Evolutionary conservation across 169 alveolate species (phyloP), one percentile per base, ranked within the genome.

Genomic region (Theileria luwenshuni): DNA sequence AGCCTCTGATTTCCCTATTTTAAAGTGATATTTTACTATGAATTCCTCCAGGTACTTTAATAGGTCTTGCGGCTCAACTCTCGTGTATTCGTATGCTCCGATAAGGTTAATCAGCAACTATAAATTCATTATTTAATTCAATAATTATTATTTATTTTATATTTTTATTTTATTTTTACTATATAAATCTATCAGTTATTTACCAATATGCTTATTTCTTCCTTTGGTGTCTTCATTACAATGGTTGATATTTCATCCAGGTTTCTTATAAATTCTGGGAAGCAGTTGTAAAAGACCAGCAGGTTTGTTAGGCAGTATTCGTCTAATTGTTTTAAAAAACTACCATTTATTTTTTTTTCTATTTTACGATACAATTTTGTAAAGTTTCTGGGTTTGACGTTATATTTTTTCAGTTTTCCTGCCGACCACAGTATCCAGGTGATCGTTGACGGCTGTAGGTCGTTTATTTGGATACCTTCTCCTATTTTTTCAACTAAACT

Each of bases 1-100:
- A 19, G 63, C 63, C 63, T 25, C 33, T 12, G 33, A 54, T 8
- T 54, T 54, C n/a, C 42, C 13, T 13, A 54, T 54, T 2, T 54
- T 23, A n/a, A 23, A 38, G 45, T 38, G 45, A 10, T 38, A 38
- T 10, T 38, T 38, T 10, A 38, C 17, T 5, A 38, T 38, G 45
- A 7, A 38, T 10, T 38, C 17, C 45, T 5, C 10, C 45, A 38
- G 45, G 45, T 38, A 38, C 45, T 38, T 10, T 10, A 38, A 10
- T 10, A 38, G 45, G 45, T 38, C 10, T 10, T 10, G 17, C 45
- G 45, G 45, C 17, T 38, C 45, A 5, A 38, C 17, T 5, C 10
- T 38, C 10, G 5, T 38, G 10, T 7, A 7, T 5, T 38, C 5
- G 45, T 7, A 38, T 10, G 10, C 45, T 7, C 45, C 10, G 17